Evolutionary conservation across 1,139 yeast species (phyloP), one percentile per base, ranked within the genome.

Genomic region (Geotrichum citri-aurantii): DNA sequence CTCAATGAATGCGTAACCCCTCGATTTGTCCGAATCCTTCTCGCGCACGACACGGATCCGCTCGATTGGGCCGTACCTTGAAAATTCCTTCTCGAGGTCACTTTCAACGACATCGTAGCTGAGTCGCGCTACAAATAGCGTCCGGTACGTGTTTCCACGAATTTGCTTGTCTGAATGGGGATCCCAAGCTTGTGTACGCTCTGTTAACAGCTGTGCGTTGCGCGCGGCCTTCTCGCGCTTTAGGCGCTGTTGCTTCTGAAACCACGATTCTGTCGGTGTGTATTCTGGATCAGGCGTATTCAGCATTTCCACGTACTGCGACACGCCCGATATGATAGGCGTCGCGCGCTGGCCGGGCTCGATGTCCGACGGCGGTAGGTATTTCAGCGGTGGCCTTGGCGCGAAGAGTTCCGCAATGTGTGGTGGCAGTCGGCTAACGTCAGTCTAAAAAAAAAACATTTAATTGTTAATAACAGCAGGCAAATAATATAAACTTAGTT

Each of bases 1-100:
- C 3, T 86, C 86, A 1, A 92, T 76, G 70, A 93, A 93, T 1
- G 88, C 98, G 69, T 93, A 93, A 0, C 98, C 98, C 61, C 83
- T 76, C 0, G 95, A 81, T 63, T 81, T 80, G 33, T 81, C 81
- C 0, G 76, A 67, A 1, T 68, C 69, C 50, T 73, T 75, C 66
- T 87, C 87, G 63, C 89, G 74, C 0, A 91, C 88, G 2, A 91
- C 79, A 27, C 92, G 76, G 1, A 86, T 77, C 4, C 77, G 79
- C 58, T 86, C 92, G 47, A 92, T 82, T 7, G 81, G 80, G 0
- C 97, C 97, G 72, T 76, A 89, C 63, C 77, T 77, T 46, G 80
- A 73, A 66, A 91, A 88, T 56, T 77, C 80, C 62, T 80, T 79
- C 44, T 84, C 84, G 21, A 93, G 69, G 54, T 89, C 95, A 21